Evolutionary conservation across 148 eudicot genomes (phyloP).

Genomic region (Chenopodium quinoa): DNA sequence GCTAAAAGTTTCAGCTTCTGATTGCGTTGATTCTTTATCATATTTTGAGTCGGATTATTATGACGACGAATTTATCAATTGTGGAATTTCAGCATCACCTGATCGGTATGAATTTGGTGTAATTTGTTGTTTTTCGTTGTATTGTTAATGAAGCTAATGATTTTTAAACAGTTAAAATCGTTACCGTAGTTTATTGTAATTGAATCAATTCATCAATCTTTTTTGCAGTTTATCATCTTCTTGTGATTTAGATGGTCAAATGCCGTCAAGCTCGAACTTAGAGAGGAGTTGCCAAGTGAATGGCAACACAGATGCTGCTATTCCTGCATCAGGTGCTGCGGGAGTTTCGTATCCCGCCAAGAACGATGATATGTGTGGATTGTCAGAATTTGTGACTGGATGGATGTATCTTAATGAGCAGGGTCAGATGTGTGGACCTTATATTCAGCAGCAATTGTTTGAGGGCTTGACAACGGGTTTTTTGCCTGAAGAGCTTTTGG

Average conservation of each 20-base stretch:
- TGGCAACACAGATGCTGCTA: slow-evolving; percentile 35
- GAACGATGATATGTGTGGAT: slow-evolving; percentile 22
- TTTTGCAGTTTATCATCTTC: slow-evolving; percentile 31
- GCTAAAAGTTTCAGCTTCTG: slow-evolving; percentile 26
- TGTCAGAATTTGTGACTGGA: slow-evolving; percentile 50
- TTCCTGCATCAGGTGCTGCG: slow-evolving; percentile 32
- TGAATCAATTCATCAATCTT: no score
- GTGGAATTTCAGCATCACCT: slow-evolving; percentile 15
- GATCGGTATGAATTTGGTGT: background rate
- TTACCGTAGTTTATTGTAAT: no score
- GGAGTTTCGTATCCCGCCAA: slow-evolving; percentile 35
- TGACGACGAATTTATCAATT: background rate
- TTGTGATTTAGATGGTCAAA: slow-evolving; percentile 30
- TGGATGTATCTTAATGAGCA: slow-evolving; percentile 94
- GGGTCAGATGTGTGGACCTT: slow-evolving; percentile 93
- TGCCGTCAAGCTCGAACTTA: slow-evolving; percentile 28
- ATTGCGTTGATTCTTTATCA: background rate
- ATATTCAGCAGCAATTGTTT: slow-evolving; percentile 70
- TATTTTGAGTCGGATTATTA: slow-evolving; percentile 9
- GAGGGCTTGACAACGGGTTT: slow-evolving; percentile 81
- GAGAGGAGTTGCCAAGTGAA: slow-evolving; percentile 51
- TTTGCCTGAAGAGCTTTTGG: slow-evolving; percentile 81
- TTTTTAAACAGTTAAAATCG: no score
- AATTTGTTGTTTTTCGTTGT: background rate
- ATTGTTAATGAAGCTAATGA: background rate